These are phyloP conservation scores for Anacardium occidentale DNA, from an alignment of 345 rosid species.

Conservation along the genomic window DNA sequence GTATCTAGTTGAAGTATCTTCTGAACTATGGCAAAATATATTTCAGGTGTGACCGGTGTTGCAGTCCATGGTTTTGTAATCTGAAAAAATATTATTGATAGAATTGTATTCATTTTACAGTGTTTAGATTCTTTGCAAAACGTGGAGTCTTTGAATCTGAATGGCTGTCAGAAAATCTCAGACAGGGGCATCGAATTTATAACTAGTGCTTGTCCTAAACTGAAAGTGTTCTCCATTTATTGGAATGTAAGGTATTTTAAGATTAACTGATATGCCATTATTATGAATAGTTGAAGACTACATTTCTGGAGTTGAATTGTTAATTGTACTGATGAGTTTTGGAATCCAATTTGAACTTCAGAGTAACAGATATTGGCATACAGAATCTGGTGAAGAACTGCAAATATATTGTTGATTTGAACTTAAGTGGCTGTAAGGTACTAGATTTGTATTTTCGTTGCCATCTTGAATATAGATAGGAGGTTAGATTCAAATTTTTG, in stretches of 20 bases:
- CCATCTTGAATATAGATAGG: slow-evolving; percentile 6
- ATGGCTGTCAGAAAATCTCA: slow-evolving; percentile 92
- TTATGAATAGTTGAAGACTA: slow-evolving; percentile 1
- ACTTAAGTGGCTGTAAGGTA: slow-evolving; percentile 97
- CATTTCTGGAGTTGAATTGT: slow-evolving; percentile 14
- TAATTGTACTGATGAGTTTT: slow-evolving; percentile 14
- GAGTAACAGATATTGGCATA: slow-evolving; percentile 65
- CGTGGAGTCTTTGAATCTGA: slow-evolving; percentile 76
- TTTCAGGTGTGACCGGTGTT: not conserved
- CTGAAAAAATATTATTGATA: slow-evolving; percentile 5
- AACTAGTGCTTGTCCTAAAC: slow-evolving; percentile 55
- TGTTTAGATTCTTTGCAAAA: slow-evolving; percentile 46
- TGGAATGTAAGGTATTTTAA: slow-evolving; percentile 85
- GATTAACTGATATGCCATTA: slow-evolving; percentile 13
- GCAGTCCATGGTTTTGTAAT: not conserved
- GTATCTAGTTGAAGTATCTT: not conserved
- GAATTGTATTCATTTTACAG: slow-evolving; percentile 37
- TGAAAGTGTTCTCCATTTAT: slow-evolving; percentile 77
- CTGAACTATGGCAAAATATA: not conserved
- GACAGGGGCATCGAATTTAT: slow-evolving; percentile 78
- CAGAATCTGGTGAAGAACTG: slow-evolving; percentile 70
- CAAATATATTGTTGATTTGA: slow-evolving; percentile 59
- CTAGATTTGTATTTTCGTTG: slow-evolving; percentile 11
- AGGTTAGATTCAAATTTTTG: not conserved
- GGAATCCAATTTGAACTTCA: slow-evolving; percentile 31